phyloP scores from a whole-genome alignment of 2,329 filamentous ascomycete genomes.

The Colletotrichum aenigma region DNA sequence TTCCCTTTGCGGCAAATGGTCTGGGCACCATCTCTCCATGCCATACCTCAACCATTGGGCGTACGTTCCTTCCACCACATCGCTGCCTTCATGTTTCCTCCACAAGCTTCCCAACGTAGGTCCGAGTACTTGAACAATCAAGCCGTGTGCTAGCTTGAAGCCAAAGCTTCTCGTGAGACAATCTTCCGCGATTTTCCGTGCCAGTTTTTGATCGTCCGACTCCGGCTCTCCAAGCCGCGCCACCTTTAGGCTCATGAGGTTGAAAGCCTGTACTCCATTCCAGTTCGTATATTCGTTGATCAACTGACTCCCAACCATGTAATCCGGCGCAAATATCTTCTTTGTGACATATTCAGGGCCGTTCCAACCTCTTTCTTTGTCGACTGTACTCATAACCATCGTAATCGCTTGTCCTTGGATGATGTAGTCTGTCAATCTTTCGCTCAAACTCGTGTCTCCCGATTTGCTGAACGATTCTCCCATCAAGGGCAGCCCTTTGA shows the following conservation, averaged over 20 bases:
- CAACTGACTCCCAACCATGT: constrained; percentile 53
- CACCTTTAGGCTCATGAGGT: constrained; percentile 50
- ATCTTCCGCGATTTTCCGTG: constrained; percentile 54
- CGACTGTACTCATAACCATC: constrained; percentile 55
- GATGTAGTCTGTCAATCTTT: constrained; percentile 59
- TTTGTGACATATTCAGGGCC: constrained; percentile 54
- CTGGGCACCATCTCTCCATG: constrained; percentile 50
- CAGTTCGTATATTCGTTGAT: constrained; percentile 58
- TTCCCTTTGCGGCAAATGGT: constrained; percentile 38
- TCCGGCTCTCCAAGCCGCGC: constrained; percentile 42
- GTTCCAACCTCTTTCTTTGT: constrained; percentile 55
- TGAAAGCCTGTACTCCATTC: constrained; percentile 53
- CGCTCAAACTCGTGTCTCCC: constrained; percentile 29
- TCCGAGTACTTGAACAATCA: constrained; percentile 53
- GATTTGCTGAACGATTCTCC: constrained; percentile 38
- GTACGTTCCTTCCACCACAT: constrained; percentile 55
- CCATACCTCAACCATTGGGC: constrained; percentile 58
- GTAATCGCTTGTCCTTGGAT: constrained; percentile 59
- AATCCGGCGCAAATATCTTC: constrained; percentile 55
- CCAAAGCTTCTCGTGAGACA: constrained; percentile 55
- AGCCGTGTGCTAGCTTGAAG: constrained; percentile 60
- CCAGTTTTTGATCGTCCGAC: constrained; percentile 48
- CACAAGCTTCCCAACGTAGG: constrained; percentile 58
- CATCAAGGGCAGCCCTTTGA: constrained; percentile 48
- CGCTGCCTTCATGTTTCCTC: constrained; percentile 52